Evolutionary conservation across 164 flowering plant species (phyloP).

Genomic region (Aristolochia contorta): DNA sequence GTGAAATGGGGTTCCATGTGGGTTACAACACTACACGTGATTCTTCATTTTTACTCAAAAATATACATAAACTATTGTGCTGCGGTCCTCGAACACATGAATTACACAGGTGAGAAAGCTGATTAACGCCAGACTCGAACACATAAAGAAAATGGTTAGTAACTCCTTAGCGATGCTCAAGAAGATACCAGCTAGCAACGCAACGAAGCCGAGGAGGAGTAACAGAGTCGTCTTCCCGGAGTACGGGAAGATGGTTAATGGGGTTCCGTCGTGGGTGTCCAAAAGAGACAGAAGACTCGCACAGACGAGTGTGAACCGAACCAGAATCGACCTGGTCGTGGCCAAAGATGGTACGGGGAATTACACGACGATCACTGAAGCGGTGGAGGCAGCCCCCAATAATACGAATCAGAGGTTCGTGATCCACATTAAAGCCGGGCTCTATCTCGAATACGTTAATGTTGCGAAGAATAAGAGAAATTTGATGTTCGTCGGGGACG

Average conservation of each 20-base stretch:
- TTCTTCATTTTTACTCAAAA: too few relatives aligned
- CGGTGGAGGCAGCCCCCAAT: slow-evolving; percentile 70
- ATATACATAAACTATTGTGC: too few relatives aligned
- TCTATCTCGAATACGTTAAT: slow-evolving; percentile 73
- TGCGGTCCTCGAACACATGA: too few relatives aligned
- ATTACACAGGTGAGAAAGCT: neutral
- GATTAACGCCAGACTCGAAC: neutral
- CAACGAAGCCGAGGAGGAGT: neutral
- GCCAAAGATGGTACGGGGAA: slow-evolving; percentile 91
- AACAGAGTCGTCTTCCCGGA: neutral
- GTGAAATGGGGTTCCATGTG: too few relatives aligned
- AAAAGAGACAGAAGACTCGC: slow-evolving; percentile 39
- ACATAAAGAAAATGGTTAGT: slow-evolving; percentile 49
- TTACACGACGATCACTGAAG: slow-evolving; percentile 60
- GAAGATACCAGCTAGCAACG: neutral
- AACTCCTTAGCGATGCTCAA: slow-evolving; percentile 57
- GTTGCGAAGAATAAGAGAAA: slow-evolving; percentile 47
- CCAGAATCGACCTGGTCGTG: slow-evolving; percentile 40
- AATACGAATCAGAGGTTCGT: slow-evolving; percentile 45
- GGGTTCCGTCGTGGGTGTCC: slow-evolving; percentile 65
- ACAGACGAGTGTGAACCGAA: slow-evolving; percentile 27
- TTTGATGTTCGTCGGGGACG: slow-evolving; percentile 85
- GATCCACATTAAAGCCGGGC: slow-evolving; percentile 76
- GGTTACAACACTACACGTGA: too few relatives aligned
- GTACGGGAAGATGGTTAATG: slow-evolving; percentile 10